Percentiles rank a stretch among this genome's conserved stretches.
phyloP scores from a whole-genome alignment of 352 stramenopile species.

The Globisporangium abappressorium region DNA sequence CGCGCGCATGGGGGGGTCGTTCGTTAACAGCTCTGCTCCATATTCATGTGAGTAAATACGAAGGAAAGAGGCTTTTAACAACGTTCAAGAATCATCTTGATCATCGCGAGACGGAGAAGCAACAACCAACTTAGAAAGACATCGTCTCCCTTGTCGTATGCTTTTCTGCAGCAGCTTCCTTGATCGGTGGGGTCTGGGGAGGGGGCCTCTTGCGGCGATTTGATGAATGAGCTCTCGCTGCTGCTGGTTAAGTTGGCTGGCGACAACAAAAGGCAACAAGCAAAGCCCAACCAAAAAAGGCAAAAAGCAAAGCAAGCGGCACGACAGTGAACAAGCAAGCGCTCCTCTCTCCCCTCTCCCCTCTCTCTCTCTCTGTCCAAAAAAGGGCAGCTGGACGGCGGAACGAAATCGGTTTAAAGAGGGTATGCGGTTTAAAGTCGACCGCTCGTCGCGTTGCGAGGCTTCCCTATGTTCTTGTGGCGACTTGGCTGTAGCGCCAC shows the following conservation, averaged over 20 bases:
- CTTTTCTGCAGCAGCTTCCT: conserved; percentile 73
- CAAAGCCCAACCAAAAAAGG: not conserved
- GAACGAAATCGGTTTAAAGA: not conserved
- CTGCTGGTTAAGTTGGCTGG: not conserved
- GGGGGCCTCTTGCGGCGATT: conserved; percentile 67
- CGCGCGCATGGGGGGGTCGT: conserved; percentile 24
- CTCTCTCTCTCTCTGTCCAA: not conserved
- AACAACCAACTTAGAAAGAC: conserved; percentile 87
- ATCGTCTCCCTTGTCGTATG: conserved; percentile 81
- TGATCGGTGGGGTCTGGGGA: conserved; percentile 42
- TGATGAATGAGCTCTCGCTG: conserved; percentile 43
- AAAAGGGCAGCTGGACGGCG: conserved; percentile 3
- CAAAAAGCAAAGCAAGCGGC: not conserved
- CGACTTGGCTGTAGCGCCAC: not conserved
- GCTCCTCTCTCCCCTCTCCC: conserved; percentile 1
- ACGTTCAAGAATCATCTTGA: conserved; percentile 78
- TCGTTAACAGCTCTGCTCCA: conserved; percentile 41
- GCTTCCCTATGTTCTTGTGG: conserved; percentile 4
- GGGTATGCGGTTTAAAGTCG: not conserved
- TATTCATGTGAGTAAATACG: conserved; percentile 58
- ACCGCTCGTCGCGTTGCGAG: not conserved
- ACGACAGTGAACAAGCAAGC: not conserved
- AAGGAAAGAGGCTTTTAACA: conserved; percentile 57
- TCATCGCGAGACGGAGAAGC: conserved; percentile 53
- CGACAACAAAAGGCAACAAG: not conserved